Base-by-base conservation (phyloP, 2,329 filamentous ascomycete genomes). In the Diaporthe sp. region DNA sequence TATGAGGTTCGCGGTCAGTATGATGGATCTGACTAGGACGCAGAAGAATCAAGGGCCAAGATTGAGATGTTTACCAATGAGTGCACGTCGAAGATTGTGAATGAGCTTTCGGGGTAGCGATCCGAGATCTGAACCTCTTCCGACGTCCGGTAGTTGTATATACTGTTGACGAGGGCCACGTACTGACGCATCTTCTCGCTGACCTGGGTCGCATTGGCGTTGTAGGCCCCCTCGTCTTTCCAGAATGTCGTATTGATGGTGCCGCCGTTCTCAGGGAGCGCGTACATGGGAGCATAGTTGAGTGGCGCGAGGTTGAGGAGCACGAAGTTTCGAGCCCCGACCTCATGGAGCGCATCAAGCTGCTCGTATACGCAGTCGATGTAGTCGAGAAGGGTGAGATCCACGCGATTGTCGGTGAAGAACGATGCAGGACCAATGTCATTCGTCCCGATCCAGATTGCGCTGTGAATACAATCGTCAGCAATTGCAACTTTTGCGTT, bases 371-470 rank as follows among this genome's bases (percentile, higher is more conserved):
- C 86, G 78, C 90, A 92, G 72, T 89, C 85, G 1, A 88, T 84
- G 78, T 90, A 92, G 79, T 90, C 87, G 6, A 71, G 12, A 34
- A 76, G 61, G 2, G 84, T 83, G 4, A 92, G 82, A 1, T 86
- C 88, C 65, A 87, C 88, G 79, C 92, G 89, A 10, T 83, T 84
- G 77, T 91, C 88, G 9, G 87, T 88, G 34, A 92, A 79, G 78
- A 92, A 89, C 2, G 86, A 88, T 61, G 85, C 79, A 77, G 85
- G 86, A 34, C 90, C 90, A 17, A 92, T 81, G 78, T 92, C 91
- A 78, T 92, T 92, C 17, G 90, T 92, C 34, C 90, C 90, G 76
- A 92, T 91, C 89, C 89, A 92, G 74, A 92, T 86, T 4, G 87
- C 85, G 31, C 75, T 76, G 19, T 53, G 34, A 1, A 15, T 17